Percentiles rank a stretch among this genome's conserved stretches.
Conservation (phyloP, 2,329 filamentous ascomycete genomes). For the Massarina eburnea region DNA sequence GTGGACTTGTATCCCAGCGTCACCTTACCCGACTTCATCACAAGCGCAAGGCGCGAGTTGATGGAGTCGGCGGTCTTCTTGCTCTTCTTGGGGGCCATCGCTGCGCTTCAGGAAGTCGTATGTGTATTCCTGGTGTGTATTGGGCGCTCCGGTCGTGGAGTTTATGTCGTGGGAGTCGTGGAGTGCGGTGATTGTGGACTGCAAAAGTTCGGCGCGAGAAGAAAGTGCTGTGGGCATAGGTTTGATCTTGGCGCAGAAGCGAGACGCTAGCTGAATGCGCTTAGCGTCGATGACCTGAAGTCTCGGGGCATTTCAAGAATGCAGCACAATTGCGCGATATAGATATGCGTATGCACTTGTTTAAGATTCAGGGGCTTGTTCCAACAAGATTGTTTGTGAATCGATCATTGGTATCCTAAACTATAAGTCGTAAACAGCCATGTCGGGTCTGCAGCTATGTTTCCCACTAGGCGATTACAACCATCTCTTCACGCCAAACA, state of each 20-base stretch:
- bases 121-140: constrained; percentile 9
- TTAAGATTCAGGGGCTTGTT: too few species aligned
- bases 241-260: background rate
- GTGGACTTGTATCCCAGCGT: constrained; percentile 87
- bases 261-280: background rate
- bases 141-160: constrained; percentile 9
- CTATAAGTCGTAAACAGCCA: background rate
- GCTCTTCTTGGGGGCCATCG: constrained; percentile 57
- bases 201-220: background rate
- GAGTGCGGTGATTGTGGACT: background rate
- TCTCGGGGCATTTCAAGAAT: too few species aligned
- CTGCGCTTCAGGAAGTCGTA: constrained; percentile 36
- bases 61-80: constrained; percentile 86
- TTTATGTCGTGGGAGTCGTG: background rate
- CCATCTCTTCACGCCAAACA: background rate
- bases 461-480: background rate
- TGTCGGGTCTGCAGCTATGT: background rate
- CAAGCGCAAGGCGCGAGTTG: constrained; percentile 67
- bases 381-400: too few species aligned
- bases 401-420: background rate
- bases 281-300: background rate
- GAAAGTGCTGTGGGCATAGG: background rate
- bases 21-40: constrained; percentile 76
- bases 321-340: too few species aligned
- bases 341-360: too few species aligned